Evolutionary conservation across 2,329 filamentous ascomycete species (phyloP), one percentile per base, ranked within the genome.

Genomic region (Botryotinia globosa): DNA sequence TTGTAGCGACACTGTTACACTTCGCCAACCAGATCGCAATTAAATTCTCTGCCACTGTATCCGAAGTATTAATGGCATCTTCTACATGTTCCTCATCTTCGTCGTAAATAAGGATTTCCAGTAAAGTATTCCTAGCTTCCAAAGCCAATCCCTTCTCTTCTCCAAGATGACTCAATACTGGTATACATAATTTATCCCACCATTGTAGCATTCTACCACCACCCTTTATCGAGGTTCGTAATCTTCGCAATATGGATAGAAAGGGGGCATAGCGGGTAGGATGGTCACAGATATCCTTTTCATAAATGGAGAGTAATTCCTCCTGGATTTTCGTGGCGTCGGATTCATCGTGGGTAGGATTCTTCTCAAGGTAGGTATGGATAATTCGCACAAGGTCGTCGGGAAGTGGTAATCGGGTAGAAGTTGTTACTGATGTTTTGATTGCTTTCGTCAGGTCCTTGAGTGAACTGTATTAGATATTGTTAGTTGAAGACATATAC

Each of bases 281-380:
- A 37, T 85, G 84, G 48, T 86, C 85, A 37, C 85, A 84, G 73
- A 94, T 87, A 75, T 88, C 85, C 78, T 87, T 89, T 73, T 90
- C 85, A 82, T 91, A 94, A 71, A 93, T 85, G 37, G 85, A 82
- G 58, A 91, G 83, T 12, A 96, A 85, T 77, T 94, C 92, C 58
- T 94, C 91, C 74, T 94, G 89, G 68, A 94, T 85, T 73, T 90
- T 89, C 76, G 93, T 91, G n/a, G 89, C 86, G 58, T 89, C 86
- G 72, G 85, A 83, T 69, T 93, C 91, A 78, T 94, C 92, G 75
- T 88, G 87, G 76, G 87, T 87, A 72, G 87, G 84, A 80, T 93
- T 89, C 78, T 89, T 90, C 63, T 90, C 87, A 67, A 93, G 85
- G 81, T 93, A 95, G 73, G 84, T 84, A 72, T 90, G 85, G 75